phyloP scores from a whole-genome alignment of 2,329 filamentous ascomycete species.

The Amphichorda felina region DNA sequence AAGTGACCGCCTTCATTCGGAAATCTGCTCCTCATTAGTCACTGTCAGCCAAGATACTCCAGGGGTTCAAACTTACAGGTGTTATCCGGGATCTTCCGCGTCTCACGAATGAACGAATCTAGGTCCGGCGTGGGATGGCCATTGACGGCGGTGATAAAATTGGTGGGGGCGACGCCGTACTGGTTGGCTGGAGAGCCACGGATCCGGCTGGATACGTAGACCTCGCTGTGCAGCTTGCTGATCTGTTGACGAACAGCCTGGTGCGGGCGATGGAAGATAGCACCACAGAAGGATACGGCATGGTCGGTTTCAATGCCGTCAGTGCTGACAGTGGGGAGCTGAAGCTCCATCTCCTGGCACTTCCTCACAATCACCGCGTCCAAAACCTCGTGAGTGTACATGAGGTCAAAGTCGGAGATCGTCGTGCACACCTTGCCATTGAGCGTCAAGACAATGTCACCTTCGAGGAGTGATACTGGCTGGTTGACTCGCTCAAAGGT shows the following conservation, averaged over 20 bases:
- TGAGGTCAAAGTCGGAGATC: constrained; percentile 85
- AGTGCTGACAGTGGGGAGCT: constrained; percentile 75
- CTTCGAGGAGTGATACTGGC: constrained; percentile 60
- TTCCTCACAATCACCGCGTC: constrained; percentile 81
- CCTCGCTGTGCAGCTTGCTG: constrained; percentile 87
- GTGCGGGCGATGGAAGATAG: constrained; percentile 84
- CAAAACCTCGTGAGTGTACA: constrained; percentile 81
- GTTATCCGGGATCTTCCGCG: constrained; percentile 85
- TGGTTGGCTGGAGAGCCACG: constrained; percentile 77
- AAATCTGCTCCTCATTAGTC: constrained; percentile 48
- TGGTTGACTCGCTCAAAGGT: constrained; percentile 46
- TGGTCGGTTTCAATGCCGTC: constrained; percentile 87
- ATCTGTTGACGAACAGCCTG: constrained; percentile 97
- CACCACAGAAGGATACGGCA: constrained; percentile 89
- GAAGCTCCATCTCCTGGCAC: constrained; percentile 64
- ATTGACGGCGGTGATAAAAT: constrained; percentile 96
- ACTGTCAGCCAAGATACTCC: not conserved
- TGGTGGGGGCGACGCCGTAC: constrained; percentile 88
- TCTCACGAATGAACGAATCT: constrained; percentile 66
- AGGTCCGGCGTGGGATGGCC: constrained; percentile 75
- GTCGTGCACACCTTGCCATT: constrained; percentile 89
- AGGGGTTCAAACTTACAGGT: constrained; percentile 51
- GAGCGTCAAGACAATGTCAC: constrained; percentile 82
- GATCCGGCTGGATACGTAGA: constrained; percentile 84
- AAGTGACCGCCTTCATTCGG: constrained; percentile 91